Conservation (phyloP, 176 grass and related monocot genomes). For the Carex myosuroides region DNA sequence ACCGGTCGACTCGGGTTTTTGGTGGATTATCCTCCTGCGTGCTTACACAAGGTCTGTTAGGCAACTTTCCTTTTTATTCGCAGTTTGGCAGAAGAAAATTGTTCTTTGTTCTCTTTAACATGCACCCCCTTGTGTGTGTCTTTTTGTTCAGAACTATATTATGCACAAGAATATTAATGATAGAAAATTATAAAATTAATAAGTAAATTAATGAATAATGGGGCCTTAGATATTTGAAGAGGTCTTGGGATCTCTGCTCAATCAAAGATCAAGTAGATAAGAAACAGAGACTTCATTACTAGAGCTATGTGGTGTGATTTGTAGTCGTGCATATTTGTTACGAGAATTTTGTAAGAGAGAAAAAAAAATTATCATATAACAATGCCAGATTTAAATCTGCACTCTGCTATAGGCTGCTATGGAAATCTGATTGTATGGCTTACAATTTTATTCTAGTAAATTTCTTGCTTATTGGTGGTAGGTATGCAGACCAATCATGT, state of each 20-base stretch:
- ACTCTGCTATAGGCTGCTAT: too few relatives aligned
- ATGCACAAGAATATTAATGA: not conserved
- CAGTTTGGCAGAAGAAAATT: not conserved
- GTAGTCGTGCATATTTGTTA: not conserved
- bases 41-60: conserved; percentile 78
- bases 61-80: not conserved
- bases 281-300: not conserved
- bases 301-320: not conserved
- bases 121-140: not conserved
- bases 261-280: not conserved
- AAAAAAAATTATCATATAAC: too few relatives aligned
- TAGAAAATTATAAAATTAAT: not conserved
- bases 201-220: not conserved
- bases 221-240: not conserved
- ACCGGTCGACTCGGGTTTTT: conserved; percentile 93
- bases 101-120: not conserved
- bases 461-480: not conserved
- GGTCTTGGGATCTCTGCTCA: not conserved
- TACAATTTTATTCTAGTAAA: too few relatives aligned
- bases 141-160: not conserved
- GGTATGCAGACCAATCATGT: not conserved
- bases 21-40: conserved; percentile 98
- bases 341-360: too few relatives aligned
- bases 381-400: too few relatives aligned
- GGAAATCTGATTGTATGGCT: too few relatives aligned